A percentile compares a stretch with the other conserved stretches of the same genome.
These are phyloP conservation scores for Cornus suecica DNA, from an alignment of 148 eudicot species.

Conservation along the genomic window DNA sequence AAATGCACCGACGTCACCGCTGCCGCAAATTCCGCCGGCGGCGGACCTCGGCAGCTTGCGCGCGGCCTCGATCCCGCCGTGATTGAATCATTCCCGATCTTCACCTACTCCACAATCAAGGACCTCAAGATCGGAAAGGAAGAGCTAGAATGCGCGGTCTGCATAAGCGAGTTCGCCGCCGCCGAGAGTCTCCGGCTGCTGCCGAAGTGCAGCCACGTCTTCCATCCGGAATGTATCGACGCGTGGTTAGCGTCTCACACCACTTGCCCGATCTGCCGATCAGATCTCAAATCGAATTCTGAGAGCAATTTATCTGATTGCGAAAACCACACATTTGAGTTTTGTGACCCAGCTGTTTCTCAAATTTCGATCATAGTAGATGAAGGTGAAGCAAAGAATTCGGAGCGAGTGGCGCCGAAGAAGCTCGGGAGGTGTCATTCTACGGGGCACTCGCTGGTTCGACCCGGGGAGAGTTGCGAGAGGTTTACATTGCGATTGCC, in stretches of 20 bases:
- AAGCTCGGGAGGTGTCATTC: slow-evolving; percentile 28
- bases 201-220: slow-evolving; percentile 49
- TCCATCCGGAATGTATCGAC: slow-evolving; percentile 49
- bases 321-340: background rate
- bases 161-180: slow-evolving; percentile 36
- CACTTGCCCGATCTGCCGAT: slow-evolving; percentile 41
- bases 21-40: background rate
- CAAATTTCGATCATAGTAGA: slow-evolving; percentile 5
- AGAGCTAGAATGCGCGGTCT: slow-evolving; percentile 48
- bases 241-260: slow-evolving; percentile 38
- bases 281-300: slow-evolving; percentile 3
- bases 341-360: background rate
- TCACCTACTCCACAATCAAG: slow-evolving; percentile 31
- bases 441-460: slow-evolving; percentile 44
- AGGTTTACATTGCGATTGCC: slow-evolving; percentile 36
- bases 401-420: background rate
- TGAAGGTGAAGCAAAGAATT: background rate
- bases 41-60: background rate
- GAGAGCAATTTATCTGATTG: too few relatives aligned
- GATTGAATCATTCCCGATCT: slow-evolving; percentile 32
- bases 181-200: slow-evolving; percentile 34
- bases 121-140: slow-evolving; percentile 36
- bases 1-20: slow-evolving; percentile 10
- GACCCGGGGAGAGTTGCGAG: slow-evolving; percentile 25
- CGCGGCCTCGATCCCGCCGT: slow-evolving; percentile 27